Percentiles rank a stretch among this genome's conserved stretches.
Evolutionary conservation across 1,284 basidiomycete genomes (phyloP).

Genomic region (Agaricales sp.): DNA sequence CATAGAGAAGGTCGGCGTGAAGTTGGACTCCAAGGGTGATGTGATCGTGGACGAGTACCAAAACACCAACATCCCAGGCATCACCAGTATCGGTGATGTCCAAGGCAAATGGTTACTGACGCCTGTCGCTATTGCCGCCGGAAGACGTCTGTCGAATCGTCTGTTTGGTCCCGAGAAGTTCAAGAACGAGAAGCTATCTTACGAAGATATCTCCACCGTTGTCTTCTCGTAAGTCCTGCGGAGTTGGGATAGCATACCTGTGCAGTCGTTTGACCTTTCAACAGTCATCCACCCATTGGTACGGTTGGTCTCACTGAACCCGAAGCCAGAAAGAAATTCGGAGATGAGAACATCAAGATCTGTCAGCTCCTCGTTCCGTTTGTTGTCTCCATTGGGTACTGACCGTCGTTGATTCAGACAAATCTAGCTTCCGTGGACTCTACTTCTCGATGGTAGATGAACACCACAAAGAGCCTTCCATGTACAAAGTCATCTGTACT

Average conservation of each 20-base stretch:
- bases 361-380: constrained; percentile 41
- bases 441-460: constrained; percentile 86
- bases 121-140: constrained; percentile 98
- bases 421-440: constrained; percentile 72
- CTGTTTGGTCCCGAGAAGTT: constrained; percentile 81
- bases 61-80: constrained; percentile 60
- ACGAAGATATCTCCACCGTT: constrained; percentile 88
- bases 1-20: constrained; percentile 70
- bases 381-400: constrained; percentile 1
- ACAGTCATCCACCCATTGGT: constrained; percentile 85
- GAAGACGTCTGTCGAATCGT: constrained; percentile 80
- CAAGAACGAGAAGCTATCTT: constrained; percentile 83
- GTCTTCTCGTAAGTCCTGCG: constrained; percentile 78
- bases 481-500: constrained; percentile 85
- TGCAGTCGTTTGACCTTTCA: no score
- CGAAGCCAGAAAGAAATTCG: constrained; percentile 81
- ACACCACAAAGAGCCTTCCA: constrained; percentile 84
- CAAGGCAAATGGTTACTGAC: constrained; percentile 88
- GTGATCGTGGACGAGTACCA: constrained; percentile 91
- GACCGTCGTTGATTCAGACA: constrained; percentile 31
- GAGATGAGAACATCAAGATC: constrained; percentile 79
- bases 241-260: no score
- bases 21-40: constrained; percentile 71
- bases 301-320: constrained; percentile 89
- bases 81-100: constrained; percentile 89